Evolutionary conservation across 164 flowering plant genomes (phyloP), one percentile per base, ranked within the genome.

Genomic region (Stephania japonica): DNA sequence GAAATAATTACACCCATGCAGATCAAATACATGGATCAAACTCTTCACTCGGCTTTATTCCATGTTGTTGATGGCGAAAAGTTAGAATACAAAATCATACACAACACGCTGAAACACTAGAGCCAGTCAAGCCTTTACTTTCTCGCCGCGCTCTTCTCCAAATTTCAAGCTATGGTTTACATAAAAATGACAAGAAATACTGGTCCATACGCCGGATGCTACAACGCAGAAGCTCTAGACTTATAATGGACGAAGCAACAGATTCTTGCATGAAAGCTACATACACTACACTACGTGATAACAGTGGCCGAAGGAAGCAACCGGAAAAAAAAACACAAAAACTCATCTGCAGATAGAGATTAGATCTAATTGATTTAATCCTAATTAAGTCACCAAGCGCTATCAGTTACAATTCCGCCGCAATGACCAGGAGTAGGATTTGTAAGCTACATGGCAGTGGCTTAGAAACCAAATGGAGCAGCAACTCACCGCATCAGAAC

Each of bases 401-500:
- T 23, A 18, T 56, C 62, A 7, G 6, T 44, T 9, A 44, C 8
- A 44, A 44, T 7, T 44, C 49, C 49, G 12, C 8, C 11, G 49
- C 49, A 44, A 44, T 44, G 49, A 13, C 49, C 49, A 44, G 49
- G n/a, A n/a, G 3, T 5, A 56, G 5, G n/a, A n/a, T 24, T 59
- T n/a, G 64, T 19, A 7, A n/a, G 38, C 64, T 59, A 59, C 64
- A 59, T 24, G 67, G 32, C 38, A 64, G 3, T 24, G 38, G 38
- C 38, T 25, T 64, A 64, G 38, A 32, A 32, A 5, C 67, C n/a
- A 64, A 64, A 64, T 64, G 18, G 2, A 0, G 41, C 42, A 9
- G 26, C 23, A 24, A 49, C 62, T 84, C 81, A 88, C n/a, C 81
- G 88, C 98, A 93, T 89, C 83, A 96, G 75, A 74, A 93, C 88